Evolutionary conservation across 2,329 filamentous ascomycete species (phyloP), one percentile per base, ranked within the genome.

Genomic region (Trichoderma citrinoviride): DNA sequence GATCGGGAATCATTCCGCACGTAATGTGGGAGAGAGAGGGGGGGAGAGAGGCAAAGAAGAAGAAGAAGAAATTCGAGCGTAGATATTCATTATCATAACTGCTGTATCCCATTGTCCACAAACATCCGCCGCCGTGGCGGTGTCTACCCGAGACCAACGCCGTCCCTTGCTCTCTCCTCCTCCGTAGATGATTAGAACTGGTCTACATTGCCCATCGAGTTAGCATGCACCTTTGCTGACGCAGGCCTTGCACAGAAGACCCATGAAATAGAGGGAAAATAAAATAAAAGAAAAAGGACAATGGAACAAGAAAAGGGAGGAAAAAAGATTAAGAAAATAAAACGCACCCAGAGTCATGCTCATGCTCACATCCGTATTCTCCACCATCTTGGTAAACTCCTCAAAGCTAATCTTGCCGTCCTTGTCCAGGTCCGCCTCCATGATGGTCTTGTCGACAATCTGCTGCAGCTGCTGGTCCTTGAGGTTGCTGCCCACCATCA

Each of bases 391-490:
- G 67, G 89, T 94, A 77, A 99, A 99, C 84, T 99, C 95, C 80
- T 98, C 93, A 74, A 99, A 99, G 82, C 92, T 97, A 78, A 99
- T 98, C 85, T 96, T 96, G 74, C 95, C 95, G 77, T 99, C 95
- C 67, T 89, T 88, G 79, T 99, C 95, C 71, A 93, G 85, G 79
- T 99, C 95, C 55, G 95, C 95, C 82, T 99, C 95, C 95, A 98
- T 98, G 77, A 99, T 98, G 66, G 95, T 99, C 87, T 99, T 99
- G 83, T 99, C 95, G 71, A 99, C 95, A 77, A 99, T 99, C 87
- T 94, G 95, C 82, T 99, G 95, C 77, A 99, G 81, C 81, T 99
- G 95, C 80, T 97, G 92, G 78, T 99, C 95, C 85, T 99, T 99
- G 74, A 99, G 82, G 79, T 99, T 99, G 82, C 91, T 97, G 66